Base-by-base conservation (phyloP, 257 asterid genomes). In the Nicotiana sylvestris region DNA sequence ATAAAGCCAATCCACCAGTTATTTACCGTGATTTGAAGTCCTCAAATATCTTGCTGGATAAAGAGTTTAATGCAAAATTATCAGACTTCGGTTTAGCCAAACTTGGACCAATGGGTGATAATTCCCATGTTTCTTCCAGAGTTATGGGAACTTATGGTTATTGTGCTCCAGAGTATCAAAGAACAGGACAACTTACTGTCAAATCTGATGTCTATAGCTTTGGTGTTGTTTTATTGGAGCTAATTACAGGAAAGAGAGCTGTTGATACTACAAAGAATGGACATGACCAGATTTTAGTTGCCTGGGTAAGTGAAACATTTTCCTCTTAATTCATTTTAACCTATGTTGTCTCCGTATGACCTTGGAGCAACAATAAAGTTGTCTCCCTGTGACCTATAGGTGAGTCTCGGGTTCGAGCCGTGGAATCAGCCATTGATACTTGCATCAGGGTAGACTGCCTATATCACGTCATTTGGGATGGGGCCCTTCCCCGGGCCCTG, bases 121-220 rank as follows among this genome's bases (percentile, higher is more conserved):
- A 87, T 69, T 57, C 93, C 2, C 94, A 95, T 53, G 98, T 93
- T 1, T 91, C 99, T 9, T 92, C 99, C 4, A 90, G 99, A 85
- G 97, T 95, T 7, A 95, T 95, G 99, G 99, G 98, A 32, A 95
- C 98, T 0, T 95, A 92, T 18, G 99, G 99, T 17, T 95, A 95
- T 51, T 95, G 99, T 67, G 98, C 99, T 1, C 99, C 99, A 0
- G 99, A 95, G 78, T 95, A 95, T 83, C 98, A 94, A 77, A 83
- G 89, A 84, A 95, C 99, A 1, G 99, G 99, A 1, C 97, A 94
- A 53, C 89, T 95, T 39, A 92, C 97, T 4, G 93, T 91, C 2
- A 95, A 94, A 53, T 92, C 97, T 0, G 98, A 93, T 35, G 92
- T 93, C 0, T 95, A 95, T 53, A 95, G 98, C 83, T 95, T 92